Base-by-base conservation (phyloP, 2,329 filamentous ascomycete species). In the Pseudogymnoascus sp. region DNA sequence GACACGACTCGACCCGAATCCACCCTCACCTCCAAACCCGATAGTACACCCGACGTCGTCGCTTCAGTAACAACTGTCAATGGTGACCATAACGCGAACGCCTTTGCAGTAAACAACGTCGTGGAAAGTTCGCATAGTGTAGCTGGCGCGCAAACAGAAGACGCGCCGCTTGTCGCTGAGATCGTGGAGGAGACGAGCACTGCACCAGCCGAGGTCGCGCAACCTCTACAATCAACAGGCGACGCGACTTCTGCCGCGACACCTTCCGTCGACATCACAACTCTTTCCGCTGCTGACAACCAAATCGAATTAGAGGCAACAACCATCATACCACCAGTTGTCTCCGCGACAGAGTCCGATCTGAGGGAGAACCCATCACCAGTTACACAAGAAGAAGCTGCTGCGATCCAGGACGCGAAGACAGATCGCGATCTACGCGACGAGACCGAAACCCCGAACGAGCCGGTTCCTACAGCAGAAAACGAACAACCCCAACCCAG, bases 341-440 rank as follows among this genome's bases (percentile, higher is more conserved):
- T 74, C 21, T 71, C 73, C 16, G 68, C 71, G 53, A 66, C 61
- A 62, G 69, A 71, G 40, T 74, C 72, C 35, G 71, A 73, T 65
- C 63, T 73, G 23, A 63, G 71, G 63, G 66, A 73, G 37, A 64
- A 67, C 31, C 62, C 60, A 16, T 14, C 31, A 12, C 63, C 56
- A 37, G 62, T 47, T 28, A 50, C 50, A 59, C 62, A 63, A 53
- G 61, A 63, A 47, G n/a, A 63, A 37, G 44, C 60, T 40, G 60
- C 42, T n/a, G 37, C 60, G 50, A 53, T 62, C 35, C 60, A 64
- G 33, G 37, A 47, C 50, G 62, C 60, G 33, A 63, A 63, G 14
- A 25, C 21, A 12, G 62, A 63, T 18, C 33, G 28, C 18, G 62
- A 63, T 37, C 21, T 61, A 23, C 25, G 38, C 28, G 53, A 47